phyloP scores from a whole-genome alignment of 1,284 basidiomycete genomes.

The Apiotrichum domesticum region DNA sequence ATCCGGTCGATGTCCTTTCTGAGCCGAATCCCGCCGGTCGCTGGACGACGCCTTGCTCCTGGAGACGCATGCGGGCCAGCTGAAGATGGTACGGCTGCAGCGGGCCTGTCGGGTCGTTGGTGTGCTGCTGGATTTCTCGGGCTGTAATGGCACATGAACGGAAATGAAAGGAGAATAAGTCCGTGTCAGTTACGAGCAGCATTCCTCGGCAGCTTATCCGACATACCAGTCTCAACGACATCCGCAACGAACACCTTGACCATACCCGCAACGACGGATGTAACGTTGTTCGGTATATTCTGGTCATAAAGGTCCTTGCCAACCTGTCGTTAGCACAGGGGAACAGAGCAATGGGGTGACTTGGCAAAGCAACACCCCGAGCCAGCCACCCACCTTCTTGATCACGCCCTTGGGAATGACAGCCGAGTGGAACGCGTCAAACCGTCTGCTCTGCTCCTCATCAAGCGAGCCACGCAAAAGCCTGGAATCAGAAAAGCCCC shows the following conservation, averaged over 20 bases:
- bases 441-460: constrained; percentile 35
- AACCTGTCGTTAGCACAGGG: constrained; percentile 19
- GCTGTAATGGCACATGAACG: constrained; percentile 6
- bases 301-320: constrained; percentile 40
- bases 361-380: too few relatives aligned
- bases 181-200: too few relatives aligned
- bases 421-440: constrained; percentile 35
- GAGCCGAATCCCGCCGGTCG: constrained; percentile 1
- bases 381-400: constrained; percentile 25
- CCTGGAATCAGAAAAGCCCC: constrained; percentile 11
- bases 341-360: not conserved
- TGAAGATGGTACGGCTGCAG: constrained; percentile 39
- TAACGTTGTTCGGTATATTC: constrained; percentile 25
- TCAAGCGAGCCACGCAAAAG: constrained; percentile 35
- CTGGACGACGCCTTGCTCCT: constrained; percentile 27
- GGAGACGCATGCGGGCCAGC: constrained; percentile 29
- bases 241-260: constrained; percentile 44
- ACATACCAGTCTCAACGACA: constrained; percentile 38
- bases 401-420: constrained; percentile 33
- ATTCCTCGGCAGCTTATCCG: constrained; percentile 3
- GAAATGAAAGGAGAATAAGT: too few relatives aligned
- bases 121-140: constrained; percentile 30
- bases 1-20: constrained; percentile 9
- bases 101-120: constrained; percentile 30
- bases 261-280: constrained; percentile 35